Conservation (phyloP, 768 basidiomycete genomes). For the Amanita fuliginea region DNA sequence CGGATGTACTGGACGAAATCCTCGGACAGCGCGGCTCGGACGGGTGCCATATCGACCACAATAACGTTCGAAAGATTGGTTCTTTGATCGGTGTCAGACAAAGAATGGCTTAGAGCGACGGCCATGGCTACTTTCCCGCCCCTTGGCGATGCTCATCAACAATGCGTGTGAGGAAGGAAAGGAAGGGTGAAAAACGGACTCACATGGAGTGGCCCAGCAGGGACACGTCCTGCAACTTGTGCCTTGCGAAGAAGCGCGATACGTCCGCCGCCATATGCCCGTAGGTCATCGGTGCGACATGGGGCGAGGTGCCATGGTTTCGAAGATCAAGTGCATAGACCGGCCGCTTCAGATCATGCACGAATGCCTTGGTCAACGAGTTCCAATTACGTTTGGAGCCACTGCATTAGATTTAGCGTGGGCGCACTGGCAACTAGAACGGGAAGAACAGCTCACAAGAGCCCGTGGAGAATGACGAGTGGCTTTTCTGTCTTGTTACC, state of each 20-base stretch:
- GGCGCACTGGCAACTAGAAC: not conserved
- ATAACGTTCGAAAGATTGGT: constrained; percentile 45
- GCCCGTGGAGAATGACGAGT: constrained; percentile 7
- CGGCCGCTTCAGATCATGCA: constrained; percentile 49
- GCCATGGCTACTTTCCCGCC: constrained; percentile 81
- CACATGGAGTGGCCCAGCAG: constrained; percentile 90
- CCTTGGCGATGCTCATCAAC: constrained; percentile 29
- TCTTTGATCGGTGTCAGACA: constrained; percentile 25
- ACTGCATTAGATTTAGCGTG: constrained; percentile 22
- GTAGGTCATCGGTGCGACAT: constrained; percentile 65
- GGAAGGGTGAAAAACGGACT: constrained; percentile 14
- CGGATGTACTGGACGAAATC: constrained; percentile 51
- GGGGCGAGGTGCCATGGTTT: constrained; percentile 84
- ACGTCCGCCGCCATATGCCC: constrained; percentile 73
- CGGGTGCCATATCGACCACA: constrained; percentile 76
- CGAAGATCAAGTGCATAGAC: constrained; percentile 77
- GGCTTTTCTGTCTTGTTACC: constrained; percentile 4
- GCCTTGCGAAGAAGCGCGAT: constrained; percentile 47
- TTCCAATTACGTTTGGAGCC: constrained; percentile 89
- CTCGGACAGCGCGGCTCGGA: constrained; percentile 38
- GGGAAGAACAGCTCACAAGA: constrained; percentile 1
- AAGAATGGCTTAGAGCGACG: constrained; percentile 31
- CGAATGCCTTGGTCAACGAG: constrained; percentile 67
- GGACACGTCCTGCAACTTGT: constrained; percentile 47
- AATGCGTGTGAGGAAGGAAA: not conserved